Evolutionary conservation across 768 basidiomycete species (phyloP).

Genomic region (Trametes maxima): DNA sequence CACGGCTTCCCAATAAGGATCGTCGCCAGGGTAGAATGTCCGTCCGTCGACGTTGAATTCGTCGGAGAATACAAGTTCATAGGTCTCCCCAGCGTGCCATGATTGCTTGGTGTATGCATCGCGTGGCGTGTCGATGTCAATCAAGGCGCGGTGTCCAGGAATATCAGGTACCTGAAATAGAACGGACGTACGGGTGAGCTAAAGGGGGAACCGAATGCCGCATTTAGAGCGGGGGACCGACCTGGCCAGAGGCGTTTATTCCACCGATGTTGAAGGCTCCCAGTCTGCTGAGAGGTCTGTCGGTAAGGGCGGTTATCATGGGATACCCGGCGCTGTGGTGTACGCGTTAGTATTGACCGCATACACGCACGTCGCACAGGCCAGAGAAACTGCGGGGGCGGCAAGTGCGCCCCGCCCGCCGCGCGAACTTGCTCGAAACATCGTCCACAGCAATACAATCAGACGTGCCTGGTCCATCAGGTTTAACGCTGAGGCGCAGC

Average conservation of each 20-base stretch:
- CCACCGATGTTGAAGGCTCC: conserved; percentile 51
- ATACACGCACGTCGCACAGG: neutral
- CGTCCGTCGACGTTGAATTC: conserved; percentile 84
- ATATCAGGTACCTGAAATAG: conserved; percentile 31
- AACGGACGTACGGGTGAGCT: neutral
- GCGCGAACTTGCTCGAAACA: too few relatives aligned
- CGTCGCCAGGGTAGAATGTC: conserved; percentile 81
- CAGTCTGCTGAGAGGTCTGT: conserved; percentile 27
- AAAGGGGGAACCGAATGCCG: neutral
- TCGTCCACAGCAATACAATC: neutral
- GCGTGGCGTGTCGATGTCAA: conserved; percentile 76
- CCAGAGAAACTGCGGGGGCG: neutral
- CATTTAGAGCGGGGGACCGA: conserved; percentile 2
- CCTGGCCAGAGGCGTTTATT: conserved; percentile 51
- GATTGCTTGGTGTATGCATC: conserved; percentile 55
- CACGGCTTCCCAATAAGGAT: conserved; percentile 88
- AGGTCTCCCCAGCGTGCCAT: conserved; percentile 49
- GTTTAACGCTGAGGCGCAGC: conserved; percentile 1
- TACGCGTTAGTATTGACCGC: neutral
- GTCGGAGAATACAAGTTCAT: conserved; percentile 84
- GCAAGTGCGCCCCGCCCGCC: too few relatives aligned
- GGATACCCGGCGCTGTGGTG: conserved; percentile 40
- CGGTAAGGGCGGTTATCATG: conserved; percentile 35
- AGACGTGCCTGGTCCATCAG: neutral
- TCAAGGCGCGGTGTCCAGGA: conserved; percentile 58